Base-by-base conservation (phyloP, 306 rosid genomes). In the Styphnolobium japonicum region DNA sequence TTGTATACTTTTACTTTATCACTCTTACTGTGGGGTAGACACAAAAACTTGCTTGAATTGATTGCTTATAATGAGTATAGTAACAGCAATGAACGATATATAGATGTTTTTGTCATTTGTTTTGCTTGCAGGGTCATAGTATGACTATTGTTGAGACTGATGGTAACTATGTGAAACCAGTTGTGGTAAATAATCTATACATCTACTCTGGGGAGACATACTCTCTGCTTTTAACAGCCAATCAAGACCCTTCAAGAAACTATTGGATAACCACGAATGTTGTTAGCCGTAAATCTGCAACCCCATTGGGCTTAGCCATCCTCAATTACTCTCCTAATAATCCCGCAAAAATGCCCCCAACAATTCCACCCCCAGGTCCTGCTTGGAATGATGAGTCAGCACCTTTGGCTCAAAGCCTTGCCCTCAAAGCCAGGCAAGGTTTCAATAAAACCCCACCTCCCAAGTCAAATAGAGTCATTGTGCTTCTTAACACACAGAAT, bases 181-280 rank as follows among this genome's bases (percentile, higher is more conserved):
- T 83, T 77, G 71, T 52, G n/a, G 77, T 69, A 6, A 19, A 43
- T 15, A 71, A 83, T 75, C 52, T 77, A 4, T 78, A 71, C 25
- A 34, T 83, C 5, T 63, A 83, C 83, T 63, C 80, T 8, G 86
- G 82, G 9, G 86, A 83, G 80, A 83, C 82, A 10, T 83, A 83
- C 66, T 83, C 86, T 2, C 53, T 83, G 29, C 56, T 83, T 16
- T 4, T 77, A 7, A 55, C 14, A 52, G 78, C 83, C 67, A 43
- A 34, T 37, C 80, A 63, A 71, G 52, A 83, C n/a, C 69, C 79
- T 8, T 37, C 75, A 62, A 42, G 82, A 40, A 83, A 83, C 60
- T 83, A 77, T 5, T 83, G 83, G 80, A 3, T 76, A 45, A 70
- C 75, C 36, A 16, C 68, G 21, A 77, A 45, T 60, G 76, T 83